These are phyloP conservation scores for Aureobasidium zeae DNA, from an alignment of 2,329 filamentous ascomycete species.

Conservation along the genomic window DNA sequence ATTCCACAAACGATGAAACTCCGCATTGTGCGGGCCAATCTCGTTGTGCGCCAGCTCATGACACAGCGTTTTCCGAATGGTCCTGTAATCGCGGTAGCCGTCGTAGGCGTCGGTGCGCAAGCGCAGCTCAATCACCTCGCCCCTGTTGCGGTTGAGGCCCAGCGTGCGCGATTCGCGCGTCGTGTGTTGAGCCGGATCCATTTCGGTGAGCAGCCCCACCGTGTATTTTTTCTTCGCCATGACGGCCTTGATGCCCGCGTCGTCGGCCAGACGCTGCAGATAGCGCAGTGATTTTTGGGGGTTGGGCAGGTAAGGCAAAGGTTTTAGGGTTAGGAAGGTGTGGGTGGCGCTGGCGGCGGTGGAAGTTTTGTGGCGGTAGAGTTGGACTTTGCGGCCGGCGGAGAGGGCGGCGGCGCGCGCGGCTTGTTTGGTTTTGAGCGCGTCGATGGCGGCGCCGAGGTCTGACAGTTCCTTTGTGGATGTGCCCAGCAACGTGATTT, in stretches of 20 bases:
- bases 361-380: slow-evolving; percentile 33
- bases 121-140: slow-evolving; percentile 83
- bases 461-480: slow-evolving; percentile 51
- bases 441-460: slow-evolving; percentile 42
- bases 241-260: slow-evolving; percentile 71
- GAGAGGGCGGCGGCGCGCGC: slow-evolving; percentile 31
- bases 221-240: slow-evolving; percentile 81
- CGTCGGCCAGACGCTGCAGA: slow-evolving; percentile 65
- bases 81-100: slow-evolving; percentile 86
- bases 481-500: slow-evolving; percentile 57
- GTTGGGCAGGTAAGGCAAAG: slow-evolving; percentile 67
- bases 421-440: slow-evolving; percentile 41
- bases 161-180: slow-evolving; percentile 72
- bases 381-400: slow-evolving; percentile 30
- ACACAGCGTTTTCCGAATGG: slow-evolving; percentile 82
- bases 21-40: slow-evolving; percentile 67
- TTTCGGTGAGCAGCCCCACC: slow-evolving; percentile 83
- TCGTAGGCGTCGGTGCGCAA: slow-evolving; percentile 90
- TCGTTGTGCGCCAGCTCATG: slow-evolving; percentile 95
- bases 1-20: slow-evolving; percentile 84
- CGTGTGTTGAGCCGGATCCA: slow-evolving; percentile 82
- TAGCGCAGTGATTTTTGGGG: slow-evolving; percentile 62
- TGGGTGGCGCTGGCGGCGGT: slow-evolving; percentile 59
- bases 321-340: slow-evolving; percentile 70
- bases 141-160: slow-evolving; percentile 77